These are phyloP conservation scores for Hypoxylon sp. DNA, from an alignment of 2,329 filamentous ascomycete species.

Conservation along the genomic window DNA sequence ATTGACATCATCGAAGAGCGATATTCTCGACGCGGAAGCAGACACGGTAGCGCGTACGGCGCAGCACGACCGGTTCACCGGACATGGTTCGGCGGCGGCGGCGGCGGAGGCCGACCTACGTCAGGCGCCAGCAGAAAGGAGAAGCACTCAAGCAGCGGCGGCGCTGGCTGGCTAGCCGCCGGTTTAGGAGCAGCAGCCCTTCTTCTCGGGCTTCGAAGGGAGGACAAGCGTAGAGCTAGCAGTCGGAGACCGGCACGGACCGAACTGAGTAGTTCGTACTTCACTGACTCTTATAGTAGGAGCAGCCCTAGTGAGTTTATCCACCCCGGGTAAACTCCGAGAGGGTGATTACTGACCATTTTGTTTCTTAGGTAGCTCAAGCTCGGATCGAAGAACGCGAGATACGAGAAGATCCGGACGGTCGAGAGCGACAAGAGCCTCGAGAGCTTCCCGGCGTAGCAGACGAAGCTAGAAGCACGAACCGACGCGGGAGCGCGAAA, in stretches of 20 bases:
- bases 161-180: slow-evolving; percentile 68
- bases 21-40: slow-evolving; percentile 66
- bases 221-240: slow-evolving; percentile 62
- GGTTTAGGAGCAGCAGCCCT: slow-evolving; percentile 67
- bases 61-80: slow-evolving; percentile 66
- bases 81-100: slow-evolving; percentile 71
- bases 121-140: slow-evolving; percentile 59
- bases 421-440: slow-evolving; percentile 51
- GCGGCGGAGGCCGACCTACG: slow-evolving; percentile 61
- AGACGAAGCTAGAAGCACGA: slow-evolving; percentile 23
- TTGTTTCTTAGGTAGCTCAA: slow-evolving; percentile 61
- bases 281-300: slow-evolving; percentile 68
- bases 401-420: slow-evolving; percentile 54
- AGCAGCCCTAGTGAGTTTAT: slow-evolving; percentile 67
- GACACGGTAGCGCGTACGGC: slow-evolving; percentile 62
- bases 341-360: slow-evolving; percentile 50
- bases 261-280: slow-evolving; percentile 67
- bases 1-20: slow-evolving; percentile 76
- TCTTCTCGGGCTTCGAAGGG: slow-evolving; percentile 68
- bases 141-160: slow-evolving; percentile 64
- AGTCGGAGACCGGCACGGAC: slow-evolving; percentile 60
- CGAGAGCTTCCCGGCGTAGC: slow-evolving; percentile 44
- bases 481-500: not conserved
- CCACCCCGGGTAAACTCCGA: slow-evolving; percentile 46
- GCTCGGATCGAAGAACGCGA: slow-evolving; percentile 62